A percentile compares a stretch with the other conserved stretches of the same genome.
These are phyloP conservation scores for Arxiozyma slooffiae DNA, from an alignment of 1,139 yeast species.

Conservation along the genomic window DNA sequence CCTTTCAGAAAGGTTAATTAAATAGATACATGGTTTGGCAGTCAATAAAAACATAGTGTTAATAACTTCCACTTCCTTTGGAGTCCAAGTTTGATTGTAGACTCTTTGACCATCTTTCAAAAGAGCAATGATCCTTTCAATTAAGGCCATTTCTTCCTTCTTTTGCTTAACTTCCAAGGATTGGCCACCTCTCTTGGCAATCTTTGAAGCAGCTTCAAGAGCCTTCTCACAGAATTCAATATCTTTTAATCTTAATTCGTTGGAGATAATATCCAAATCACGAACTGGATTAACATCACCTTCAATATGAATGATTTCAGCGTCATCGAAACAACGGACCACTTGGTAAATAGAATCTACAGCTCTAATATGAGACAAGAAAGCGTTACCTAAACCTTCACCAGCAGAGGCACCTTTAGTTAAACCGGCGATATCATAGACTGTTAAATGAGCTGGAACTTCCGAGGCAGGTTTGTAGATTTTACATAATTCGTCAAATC, in stretches of 20 bases:
- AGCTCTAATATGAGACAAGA: conserved; percentile 94
- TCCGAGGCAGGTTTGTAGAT: conserved; percentile 74
- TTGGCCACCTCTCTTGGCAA: conserved; percentile 91
- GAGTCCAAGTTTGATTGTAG: conserved; percentile 82
- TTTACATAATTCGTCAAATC: conserved; percentile 66
- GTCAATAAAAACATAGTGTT: conserved; percentile 82
- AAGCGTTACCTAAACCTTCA: conserved; percentile 97
- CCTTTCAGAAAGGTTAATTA: conserved; percentile 86
- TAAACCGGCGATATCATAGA: conserved; percentile 95
- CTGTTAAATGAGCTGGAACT: conserved; percentile 89
- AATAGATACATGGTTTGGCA: conserved; percentile 92
- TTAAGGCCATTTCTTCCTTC: conserved; percentile 83
- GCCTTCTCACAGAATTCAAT: conserved; percentile 90
- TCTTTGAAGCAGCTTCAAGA: conserved; percentile 75
- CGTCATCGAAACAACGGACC: conserved; percentile 95
- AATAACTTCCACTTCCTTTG: conserved; percentile 82
- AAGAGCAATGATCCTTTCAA: conserved; percentile 61
- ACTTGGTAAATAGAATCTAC: conserved; percentile 98
- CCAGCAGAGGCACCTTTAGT: conserved; percentile 97
- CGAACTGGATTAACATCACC: conserved; percentile 96
- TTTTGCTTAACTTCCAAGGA: conserved; percentile 89
- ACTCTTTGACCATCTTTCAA: conserved; percentile 82
- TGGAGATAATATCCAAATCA: conserved; percentile 85
- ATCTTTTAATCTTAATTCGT: conserved; percentile 92
- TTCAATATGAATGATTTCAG: conserved; percentile 94